These are phyloP conservation scores for Dichotomopilus funicola DNA, from an alignment of 2,329 filamentous ascomycete genomes.

Conservation along the genomic window DNA sequence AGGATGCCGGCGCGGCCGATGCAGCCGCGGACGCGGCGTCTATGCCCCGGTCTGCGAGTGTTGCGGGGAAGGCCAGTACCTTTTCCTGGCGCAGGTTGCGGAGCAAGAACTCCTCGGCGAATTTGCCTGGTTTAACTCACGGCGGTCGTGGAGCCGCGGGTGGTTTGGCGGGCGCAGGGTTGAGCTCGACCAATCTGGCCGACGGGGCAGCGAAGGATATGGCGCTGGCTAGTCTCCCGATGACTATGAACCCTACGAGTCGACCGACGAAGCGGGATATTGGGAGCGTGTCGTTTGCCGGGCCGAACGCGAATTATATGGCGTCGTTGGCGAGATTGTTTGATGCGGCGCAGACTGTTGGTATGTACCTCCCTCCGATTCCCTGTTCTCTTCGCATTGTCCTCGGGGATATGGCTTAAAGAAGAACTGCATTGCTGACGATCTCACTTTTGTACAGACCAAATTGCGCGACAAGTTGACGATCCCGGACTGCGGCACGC, in stretches of 20 bases:
- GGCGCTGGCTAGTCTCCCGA: constrained; percentile 66
- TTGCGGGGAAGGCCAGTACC: constrained; percentile 67
- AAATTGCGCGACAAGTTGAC: constrained; percentile 92
- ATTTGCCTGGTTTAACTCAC: constrained; percentile 47
- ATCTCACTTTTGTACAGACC: constrained; percentile 52
- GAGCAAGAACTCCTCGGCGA: constrained; percentile 75
- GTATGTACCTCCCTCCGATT: constrained; percentile 46
- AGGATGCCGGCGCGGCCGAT: constrained; percentile 47
- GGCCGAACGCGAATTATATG: constrained; percentile 89
- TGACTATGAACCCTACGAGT: constrained; percentile 60
- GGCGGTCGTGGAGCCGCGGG: constrained; percentile 42
- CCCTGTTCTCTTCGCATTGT: neutral
- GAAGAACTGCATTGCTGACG: neutral
- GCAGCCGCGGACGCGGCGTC: constrained; percentile 25
- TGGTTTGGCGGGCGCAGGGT: constrained; percentile 16
- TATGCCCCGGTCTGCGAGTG: constrained; percentile 51
- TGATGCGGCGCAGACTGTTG: constrained; percentile 86
- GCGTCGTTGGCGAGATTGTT: constrained; percentile 81
- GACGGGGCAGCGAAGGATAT: constrained; percentile 48
- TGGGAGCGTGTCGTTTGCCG: constrained; percentile 62
- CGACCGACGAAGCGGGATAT: constrained; percentile 68
- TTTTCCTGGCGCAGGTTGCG: constrained; percentile 87
- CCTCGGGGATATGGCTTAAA: too few species aligned
- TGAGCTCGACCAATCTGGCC: constrained; percentile 26
- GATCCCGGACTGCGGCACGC: constrained; percentile 88